A percentile compares a stretch with the other conserved stretches of the same genome.
Evolutionary conservation across 345 rosid species (phyloP).

Genomic region (Mangifera indica): DNA sequence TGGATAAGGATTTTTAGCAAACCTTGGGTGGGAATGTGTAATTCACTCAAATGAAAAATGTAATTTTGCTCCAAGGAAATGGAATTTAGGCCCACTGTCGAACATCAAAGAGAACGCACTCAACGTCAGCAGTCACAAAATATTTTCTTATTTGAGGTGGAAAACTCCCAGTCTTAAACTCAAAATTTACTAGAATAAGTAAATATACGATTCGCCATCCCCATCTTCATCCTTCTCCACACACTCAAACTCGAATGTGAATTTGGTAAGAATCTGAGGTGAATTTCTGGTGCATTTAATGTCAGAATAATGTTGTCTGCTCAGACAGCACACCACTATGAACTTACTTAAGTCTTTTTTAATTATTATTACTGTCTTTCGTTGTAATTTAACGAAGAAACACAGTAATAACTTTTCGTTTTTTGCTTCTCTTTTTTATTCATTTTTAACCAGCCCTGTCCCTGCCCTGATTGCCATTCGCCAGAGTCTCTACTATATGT

Average conservation of each 20-base stretch:
- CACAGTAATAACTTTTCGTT: not conserved
- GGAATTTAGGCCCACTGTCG: not conserved
- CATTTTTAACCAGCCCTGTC: not conserved
- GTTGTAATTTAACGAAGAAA: not conserved
- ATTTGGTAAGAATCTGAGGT: slow-evolving; percentile 8
- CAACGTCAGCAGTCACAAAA: slow-evolving; percentile 24
- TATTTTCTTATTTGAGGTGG: slow-evolving; percentile 20
- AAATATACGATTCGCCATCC: too few species aligned
- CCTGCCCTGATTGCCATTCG: slow-evolving; percentile 27
- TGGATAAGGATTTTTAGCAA: too few species aligned
- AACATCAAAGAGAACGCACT: not conserved
- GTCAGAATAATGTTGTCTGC: slow-evolving; percentile 13
- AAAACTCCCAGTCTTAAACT: not conserved
- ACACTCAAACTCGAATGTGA: not conserved
- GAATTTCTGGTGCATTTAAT: slow-evolving; percentile 21
- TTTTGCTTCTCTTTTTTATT: too few species aligned
- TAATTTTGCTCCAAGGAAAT: too few species aligned
- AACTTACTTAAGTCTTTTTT: not conserved
- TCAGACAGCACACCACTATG: not conserved
- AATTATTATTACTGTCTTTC: slow-evolving; percentile 6
- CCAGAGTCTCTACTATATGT: slow-evolving; percentile 55
- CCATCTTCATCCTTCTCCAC: too few species aligned
- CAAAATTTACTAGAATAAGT: not conserved
- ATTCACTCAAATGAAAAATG: too few species aligned
- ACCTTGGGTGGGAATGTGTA: too few species aligned